These are phyloP conservation scores for Phaeophleospora eucalypticola DNA, from an alignment of 2,329 filamentous ascomycete species.

Conservation along the genomic window DNA sequence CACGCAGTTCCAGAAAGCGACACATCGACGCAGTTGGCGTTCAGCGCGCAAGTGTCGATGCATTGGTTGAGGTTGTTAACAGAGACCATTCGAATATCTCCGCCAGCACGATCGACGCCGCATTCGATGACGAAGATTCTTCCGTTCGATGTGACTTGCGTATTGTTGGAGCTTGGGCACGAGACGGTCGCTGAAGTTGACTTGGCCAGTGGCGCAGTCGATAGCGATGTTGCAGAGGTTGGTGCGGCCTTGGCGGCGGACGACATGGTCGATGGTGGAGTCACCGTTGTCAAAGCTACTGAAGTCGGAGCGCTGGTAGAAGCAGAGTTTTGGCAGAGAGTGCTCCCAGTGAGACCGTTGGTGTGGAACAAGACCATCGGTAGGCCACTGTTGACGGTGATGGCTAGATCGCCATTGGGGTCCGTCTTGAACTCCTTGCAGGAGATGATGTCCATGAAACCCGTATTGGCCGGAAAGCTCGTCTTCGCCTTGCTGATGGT, in stretches of 20 bases:
- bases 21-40: conserved; percentile 22
- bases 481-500: conserved; percentile 9
- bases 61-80: conserved; percentile 22
- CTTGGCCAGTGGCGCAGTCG: conserved; percentile 4
- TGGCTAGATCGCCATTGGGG: conserved; percentile 40
- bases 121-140: conserved; percentile 14
- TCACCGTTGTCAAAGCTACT: neutral
- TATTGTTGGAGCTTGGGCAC: conserved; percentile 23
- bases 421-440: conserved; percentile 44
- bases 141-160: conserved; percentile 15
- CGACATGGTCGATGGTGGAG: neutral
- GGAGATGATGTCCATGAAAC: conserved; percentile 38
- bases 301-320: neutral
- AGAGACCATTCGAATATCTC: conserved; percentile 23
- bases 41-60: conserved; percentile 23
- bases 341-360: conserved; percentile 34
- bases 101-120: conserved; percentile 28
- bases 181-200: conserved; percentile 14
- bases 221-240: conserved; percentile 2
- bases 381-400: conserved; percentile 42
- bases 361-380: conserved; percentile 43
- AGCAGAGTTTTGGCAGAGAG: conserved; percentile 31
- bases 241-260: conserved; percentile 11
- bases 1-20: conserved; percentile 25
- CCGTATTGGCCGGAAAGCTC: conserved; percentile 9